Evolutionary conservation across 768 basidiomycete genomes (phyloP).

Genomic region (Stropharia rugosoannulata): DNA sequence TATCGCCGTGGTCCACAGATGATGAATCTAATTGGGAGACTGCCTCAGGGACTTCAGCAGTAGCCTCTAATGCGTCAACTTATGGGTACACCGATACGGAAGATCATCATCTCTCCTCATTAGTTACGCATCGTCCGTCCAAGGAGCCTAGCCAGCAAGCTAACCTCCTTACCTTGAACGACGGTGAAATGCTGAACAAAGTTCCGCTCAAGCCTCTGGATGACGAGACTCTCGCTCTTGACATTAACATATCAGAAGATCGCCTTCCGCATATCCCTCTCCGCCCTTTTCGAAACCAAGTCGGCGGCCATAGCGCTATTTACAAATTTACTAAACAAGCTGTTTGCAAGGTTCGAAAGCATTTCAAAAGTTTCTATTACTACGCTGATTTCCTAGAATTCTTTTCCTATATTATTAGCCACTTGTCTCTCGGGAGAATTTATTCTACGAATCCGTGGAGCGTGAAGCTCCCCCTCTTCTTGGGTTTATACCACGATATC

Average conservation of each 20-base stretch:
- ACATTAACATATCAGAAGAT: slow-evolving; percentile 50
- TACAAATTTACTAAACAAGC: slow-evolving; percentile 98
- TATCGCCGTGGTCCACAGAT: slow-evolving; percentile 73
- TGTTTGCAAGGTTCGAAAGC: slow-evolving; percentile 87
- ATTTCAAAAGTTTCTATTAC: slow-evolving; percentile 11
- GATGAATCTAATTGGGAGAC: slow-evolving; percentile 80
- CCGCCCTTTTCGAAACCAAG: slow-evolving; percentile 95
- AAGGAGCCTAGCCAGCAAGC: slow-evolving; percentile 1
- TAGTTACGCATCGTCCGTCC: slow-evolving; percentile 10
- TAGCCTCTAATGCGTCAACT: slow-evolving; percentile 55
- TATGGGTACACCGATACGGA: slow-evolving; percentile 18
- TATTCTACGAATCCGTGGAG: slow-evolving; percentile 97
- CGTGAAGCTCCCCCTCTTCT: slow-evolving; percentile 89
- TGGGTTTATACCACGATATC: slow-evolving; percentile 94
- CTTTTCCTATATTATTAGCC: slow-evolving; percentile 54
- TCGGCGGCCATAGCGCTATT: slow-evolving; percentile 95
- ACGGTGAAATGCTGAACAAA: slow-evolving; percentile 20
- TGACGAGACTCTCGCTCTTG: slow-evolving; percentile 28
- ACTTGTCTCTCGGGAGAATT: slow-evolving; percentile 92
- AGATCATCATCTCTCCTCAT: slow-evolving; percentile 12
- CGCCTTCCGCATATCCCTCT: slow-evolving; percentile 86
- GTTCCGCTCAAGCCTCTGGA: slow-evolving; percentile 18
- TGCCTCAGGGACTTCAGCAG: slow-evolving; percentile 60
- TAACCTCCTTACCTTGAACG: slow-evolving; percentile 9
- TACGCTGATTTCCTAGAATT: slow-evolving; percentile 22